Evolutionary conservation across 768 basidiomycete species (phyloP).

Genomic region (Daedaleopsis sinensis): DNA sequence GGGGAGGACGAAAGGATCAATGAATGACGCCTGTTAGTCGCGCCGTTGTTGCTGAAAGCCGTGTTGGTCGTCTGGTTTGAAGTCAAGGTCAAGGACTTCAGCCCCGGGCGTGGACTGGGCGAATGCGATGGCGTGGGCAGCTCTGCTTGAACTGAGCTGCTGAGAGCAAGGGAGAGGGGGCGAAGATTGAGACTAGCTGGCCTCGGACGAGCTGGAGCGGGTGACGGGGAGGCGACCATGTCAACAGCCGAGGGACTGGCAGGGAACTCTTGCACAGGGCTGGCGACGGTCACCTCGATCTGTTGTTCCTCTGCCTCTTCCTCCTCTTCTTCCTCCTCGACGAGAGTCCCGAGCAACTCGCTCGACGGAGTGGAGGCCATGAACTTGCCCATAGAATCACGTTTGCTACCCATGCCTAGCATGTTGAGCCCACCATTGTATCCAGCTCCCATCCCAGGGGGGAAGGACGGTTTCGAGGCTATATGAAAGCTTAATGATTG

Average conservation of each 20-base stretch:
- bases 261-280: slow-evolving; percentile 14
- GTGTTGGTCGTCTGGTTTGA: slow-evolving; percentile 19
- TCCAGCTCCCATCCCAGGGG: slow-evolving; percentile 48
- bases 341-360: slow-evolving; percentile 75
- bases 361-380: slow-evolving; percentile 63
- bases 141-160: slow-evolving; percentile 41
- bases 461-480: slow-evolving; percentile 67
- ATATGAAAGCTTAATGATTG: not conserved
- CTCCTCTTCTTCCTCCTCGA: slow-evolving; percentile 89
- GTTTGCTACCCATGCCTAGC: slow-evolving; percentile 55
- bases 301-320: slow-evolving; percentile 70
- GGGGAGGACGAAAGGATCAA: slow-evolving; percentile 34
- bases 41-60: slow-evolving; percentile 12
- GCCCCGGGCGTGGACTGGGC: slow-evolving; percentile 50
- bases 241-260: slow-evolving; percentile 10
- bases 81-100: slow-evolving; percentile 57
- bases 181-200: slow-evolving; percentile 71
- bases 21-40: slow-evolving; percentile 36
- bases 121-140: slow-evolving; percentile 59
- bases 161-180: slow-evolving; percentile 70
- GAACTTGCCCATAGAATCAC: slow-evolving; percentile 79
- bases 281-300: slow-evolving; percentile 15
- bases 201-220: slow-evolving; percentile 53
- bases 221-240: slow-evolving; percentile 25
- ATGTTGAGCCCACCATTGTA: slow-evolving; percentile 44